phyloP scores from a whole-genome alignment of 225 moss, liverwort and hornwort genomes.

The Sphagnum tenellum region DNA sequence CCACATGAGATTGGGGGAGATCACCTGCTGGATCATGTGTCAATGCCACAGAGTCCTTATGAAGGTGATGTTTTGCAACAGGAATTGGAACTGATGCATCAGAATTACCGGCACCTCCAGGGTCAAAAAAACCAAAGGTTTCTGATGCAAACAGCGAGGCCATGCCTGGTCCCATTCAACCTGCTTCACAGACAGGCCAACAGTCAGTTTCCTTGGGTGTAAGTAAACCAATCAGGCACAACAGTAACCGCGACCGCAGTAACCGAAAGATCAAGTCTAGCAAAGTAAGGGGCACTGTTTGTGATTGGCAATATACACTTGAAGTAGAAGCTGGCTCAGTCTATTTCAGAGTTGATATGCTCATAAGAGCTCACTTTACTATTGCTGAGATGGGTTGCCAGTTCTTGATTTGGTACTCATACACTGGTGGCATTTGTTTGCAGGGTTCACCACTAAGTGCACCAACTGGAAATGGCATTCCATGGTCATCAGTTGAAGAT shows the following conservation, averaged over 20 bases:
- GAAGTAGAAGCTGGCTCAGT: too few relatives aligned
- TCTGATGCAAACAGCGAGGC: slow-evolving; percentile 49
- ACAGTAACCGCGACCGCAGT: slow-evolving; percentile 74
- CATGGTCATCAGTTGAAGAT: slow-evolving; percentile 80
- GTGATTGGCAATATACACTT: too few relatives aligned
- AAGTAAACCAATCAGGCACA: slow-evolving; percentile 60
- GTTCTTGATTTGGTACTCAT: too few relatives aligned
- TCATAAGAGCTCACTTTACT: too few relatives aligned
- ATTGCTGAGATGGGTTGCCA: too few relatives aligned
- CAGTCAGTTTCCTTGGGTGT: slow-evolving; percentile 21
- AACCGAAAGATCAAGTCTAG: slow-evolving; percentile 46
- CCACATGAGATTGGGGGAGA: too few relatives aligned
- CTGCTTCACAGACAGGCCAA: slow-evolving; percentile 27
- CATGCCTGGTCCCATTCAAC: slow-evolving; percentile 15
- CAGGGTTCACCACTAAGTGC: slow-evolving; percentile 45
- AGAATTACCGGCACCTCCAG: slow-evolving; percentile 60
- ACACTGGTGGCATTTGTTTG: slow-evolving; percentile 1
- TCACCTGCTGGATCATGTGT: too few relatives aligned
- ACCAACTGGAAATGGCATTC: slow-evolving; percentile 58
- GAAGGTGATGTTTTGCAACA: not conserved
- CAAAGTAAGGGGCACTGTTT: slow-evolving; percentile 31
- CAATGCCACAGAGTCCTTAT: too few relatives aligned
- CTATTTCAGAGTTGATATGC: too few relatives aligned
- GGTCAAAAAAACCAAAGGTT: slow-evolving; percentile 53
- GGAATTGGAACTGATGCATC: slow-evolving; percentile 52